Base-by-base conservation (phyloP, 2,329 filamentous ascomycete genomes). In the Botrytis galanthina region DNA sequence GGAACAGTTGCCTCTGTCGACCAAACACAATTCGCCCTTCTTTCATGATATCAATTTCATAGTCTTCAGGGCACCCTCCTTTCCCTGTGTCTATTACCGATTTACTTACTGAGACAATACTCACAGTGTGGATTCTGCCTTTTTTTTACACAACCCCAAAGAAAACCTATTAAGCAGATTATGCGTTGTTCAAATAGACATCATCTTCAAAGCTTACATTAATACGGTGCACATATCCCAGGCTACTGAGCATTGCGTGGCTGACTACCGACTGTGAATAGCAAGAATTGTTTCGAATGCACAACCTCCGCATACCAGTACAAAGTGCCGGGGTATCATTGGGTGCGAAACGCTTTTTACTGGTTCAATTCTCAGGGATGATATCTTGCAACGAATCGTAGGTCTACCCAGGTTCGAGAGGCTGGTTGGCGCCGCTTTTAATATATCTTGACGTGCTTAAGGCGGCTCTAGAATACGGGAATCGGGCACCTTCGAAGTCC, bases 381-480 rank as follows among this genome's bases (percentile, higher is more conserved):
- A 29, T 16, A 29, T n/a, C 26, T 54, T 54, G 51, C n/a, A 54
- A 51, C 10, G 46, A 12, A 51, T 26, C 22, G 22, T 51, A n/a
- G 22, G 48, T 51, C 48, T 51, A 35, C 35, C 3, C 4, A 51
- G 26, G 4, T 51, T 51, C 48, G 48, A 12, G 26, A 62, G n/a
- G 4, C 20, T 16, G 22, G 7, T 42, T 18, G 3, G 22, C 12
- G 63, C 63, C 42, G 63, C 44, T 66, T 66, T 66, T 18, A n/a
- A n/a, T 1, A 4, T 2, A 1, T 9, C 5, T 4, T 5, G 22
- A 29, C 1, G 29, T 4, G 18, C 1, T 32, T 44, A 69, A 42
- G 42, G 66, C 66, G 48, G 48, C 66, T 26, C 32, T 42, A 32
- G 1, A 26, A 22, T 10, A 9, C 66, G 66, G 66, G 48, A 57